Evolutionary conservation across 1,284 basidiomycete species (phyloP).

Genomic region (Naganishia sp.): DNA sequence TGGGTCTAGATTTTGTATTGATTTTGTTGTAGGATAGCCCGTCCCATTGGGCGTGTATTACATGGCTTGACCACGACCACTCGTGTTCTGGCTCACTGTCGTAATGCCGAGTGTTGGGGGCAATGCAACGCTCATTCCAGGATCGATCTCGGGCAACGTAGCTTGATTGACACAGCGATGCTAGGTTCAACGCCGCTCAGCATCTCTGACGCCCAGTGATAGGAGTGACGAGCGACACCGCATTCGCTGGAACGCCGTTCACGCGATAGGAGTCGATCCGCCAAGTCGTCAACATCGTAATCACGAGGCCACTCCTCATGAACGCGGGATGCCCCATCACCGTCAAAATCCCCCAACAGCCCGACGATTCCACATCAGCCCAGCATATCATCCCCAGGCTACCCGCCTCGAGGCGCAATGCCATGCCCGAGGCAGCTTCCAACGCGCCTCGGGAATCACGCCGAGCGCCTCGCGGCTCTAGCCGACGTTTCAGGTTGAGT

Average conservation of each 20-base stretch:
- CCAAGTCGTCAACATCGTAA: not conserved
- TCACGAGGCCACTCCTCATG: not conserved
- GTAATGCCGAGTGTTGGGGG: too few relatives aligned
- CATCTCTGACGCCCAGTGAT: too few relatives aligned
- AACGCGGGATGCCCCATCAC: not conserved
- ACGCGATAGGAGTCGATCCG: too few relatives aligned
- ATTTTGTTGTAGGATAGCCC: slow-evolving; percentile 15
- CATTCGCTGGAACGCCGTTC: not conserved
- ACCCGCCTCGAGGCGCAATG: not conserved
- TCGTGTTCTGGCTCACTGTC: too few relatives aligned
- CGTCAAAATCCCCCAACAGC: not conserved
- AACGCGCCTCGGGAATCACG: not conserved
- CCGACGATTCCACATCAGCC: not conserved
- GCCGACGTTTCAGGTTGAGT: slow-evolving; percentile 11
- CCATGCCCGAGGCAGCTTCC: not conserved
- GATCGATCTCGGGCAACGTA: too few relatives aligned
- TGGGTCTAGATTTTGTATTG: slow-evolving; percentile 13
- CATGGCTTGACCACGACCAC: not conserved
- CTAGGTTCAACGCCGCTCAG: too few relatives aligned
- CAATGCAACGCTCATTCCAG: too few relatives aligned
- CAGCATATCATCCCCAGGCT: not conserved
- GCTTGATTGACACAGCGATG: too few relatives aligned
- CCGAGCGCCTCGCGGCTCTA: not conserved
- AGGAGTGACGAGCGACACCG: not conserved
- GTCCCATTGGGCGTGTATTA: not conserved